Evolutionary conservation across 2,329 filamentous ascomycete genomes (phyloP), one percentile per base, ranked within the genome.

Genomic region (Mycosphaerella sp.): DNA sequence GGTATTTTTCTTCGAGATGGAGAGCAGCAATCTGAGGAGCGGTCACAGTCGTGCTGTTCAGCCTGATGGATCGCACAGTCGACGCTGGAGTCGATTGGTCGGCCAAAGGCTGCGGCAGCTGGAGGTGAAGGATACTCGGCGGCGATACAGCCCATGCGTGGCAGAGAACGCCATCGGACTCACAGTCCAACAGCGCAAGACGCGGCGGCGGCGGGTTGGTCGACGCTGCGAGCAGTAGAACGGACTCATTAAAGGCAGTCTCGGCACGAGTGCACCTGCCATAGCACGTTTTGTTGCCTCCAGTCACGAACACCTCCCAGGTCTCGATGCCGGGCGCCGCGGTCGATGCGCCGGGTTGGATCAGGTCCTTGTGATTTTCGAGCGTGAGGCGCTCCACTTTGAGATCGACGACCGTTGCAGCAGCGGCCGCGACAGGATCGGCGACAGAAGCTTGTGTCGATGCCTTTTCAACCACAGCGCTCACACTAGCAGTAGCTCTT

Each of bases 241-340:
- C 57, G 34, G 72, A 57, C 67, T 77, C 74, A 63, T 78, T 77
- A 73, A 74, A 78, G 23, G 85, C 85, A 54, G 74, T 73, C 65
- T 89, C 85, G 50, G 84, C 72, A 56, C 74, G 76, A 41, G 67
- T 76, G 72, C 87, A 92, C 66, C 80, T 77, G 62, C 86, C 87
- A 67, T 79, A 85, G 74, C 87, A 92, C 32, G 87, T 89, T 74
- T 83, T 85, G 77, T 91, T 90, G 62, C 85, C 78, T 53, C 87
- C 87, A 8, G 83, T 87, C 62, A 89, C 73, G 62, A 87, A 78
- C 57, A 92, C 75, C 77, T 86, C 84, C 85, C 85, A 90, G 72
- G 89, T 84, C 71, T 86, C 84, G 4, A 86, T 84, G 6, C 73
- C 78, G 9, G 80, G 69, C 50, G 67, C 79, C 58, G 80, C 78